phyloP scores from a whole-genome alignment of 2,329 filamentous ascomycete genomes.

The Diplodia intermedia region DNA sequence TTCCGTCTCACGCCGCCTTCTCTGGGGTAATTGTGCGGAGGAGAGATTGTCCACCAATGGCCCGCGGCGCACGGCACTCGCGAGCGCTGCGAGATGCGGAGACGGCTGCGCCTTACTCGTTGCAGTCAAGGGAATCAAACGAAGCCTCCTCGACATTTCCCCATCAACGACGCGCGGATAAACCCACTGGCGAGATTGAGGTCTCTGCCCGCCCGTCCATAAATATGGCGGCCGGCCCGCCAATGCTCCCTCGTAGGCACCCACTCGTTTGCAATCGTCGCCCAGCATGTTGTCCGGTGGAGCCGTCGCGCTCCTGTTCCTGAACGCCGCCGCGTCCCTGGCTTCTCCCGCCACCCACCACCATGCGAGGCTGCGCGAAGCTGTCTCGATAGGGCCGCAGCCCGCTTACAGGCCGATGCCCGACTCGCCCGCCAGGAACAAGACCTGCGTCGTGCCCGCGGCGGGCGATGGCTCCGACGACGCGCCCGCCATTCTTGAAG shows the following conservation, averaged over 20 bases:
- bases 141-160: background rate
- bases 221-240: background rate
- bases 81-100: slow-evolving; percentile 4
- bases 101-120: slow-evolving; percentile 26
- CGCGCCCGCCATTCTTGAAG: slow-evolving; percentile 59
- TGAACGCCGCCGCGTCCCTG: slow-evolving; percentile 24
- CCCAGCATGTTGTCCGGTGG: slow-evolving; percentile 25
- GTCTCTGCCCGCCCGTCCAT: background rate
- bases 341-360: slow-evolving; percentile 3
- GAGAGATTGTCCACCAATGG: slow-evolving; percentile 27
- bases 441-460: slow-evolving; percentile 49
- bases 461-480: slow-evolving; percentile 56
- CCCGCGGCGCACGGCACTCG: too few species aligned
- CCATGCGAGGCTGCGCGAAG: slow-evolving; percentile 38
- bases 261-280: background rate
- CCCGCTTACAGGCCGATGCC: slow-evolving; percentile 46
- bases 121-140: background rate
- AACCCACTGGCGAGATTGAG: slow-evolving; percentile 23
- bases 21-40: slow-evolving; percentile 30
- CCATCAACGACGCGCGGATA: slow-evolving; percentile 16
- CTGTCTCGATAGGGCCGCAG: slow-evolving; percentile 45
- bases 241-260: background rate
- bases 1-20: too few species aligned
- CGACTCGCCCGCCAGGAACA: slow-evolving; percentile 45
- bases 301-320: slow-evolving; percentile 19